Conservation (phyloP, 2,329 filamentous ascomycete genomes). For the Clonostachys solani region DNA sequence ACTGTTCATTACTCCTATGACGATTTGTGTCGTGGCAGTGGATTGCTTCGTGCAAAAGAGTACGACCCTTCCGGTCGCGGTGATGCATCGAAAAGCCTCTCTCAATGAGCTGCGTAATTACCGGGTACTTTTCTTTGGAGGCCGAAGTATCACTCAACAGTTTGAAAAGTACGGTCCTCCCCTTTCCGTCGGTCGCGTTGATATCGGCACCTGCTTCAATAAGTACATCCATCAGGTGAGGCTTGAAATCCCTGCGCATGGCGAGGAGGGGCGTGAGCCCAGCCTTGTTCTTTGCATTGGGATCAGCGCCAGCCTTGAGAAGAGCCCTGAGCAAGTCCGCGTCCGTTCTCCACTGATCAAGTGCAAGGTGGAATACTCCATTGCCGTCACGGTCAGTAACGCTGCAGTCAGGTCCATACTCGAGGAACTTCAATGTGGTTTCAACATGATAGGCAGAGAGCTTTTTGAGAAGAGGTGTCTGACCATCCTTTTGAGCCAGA, state of each 20-base stretch:
- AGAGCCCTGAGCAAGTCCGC: neutral
- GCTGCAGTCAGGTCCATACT: neutral
- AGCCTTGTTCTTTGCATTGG: neutral
- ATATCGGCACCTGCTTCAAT: neutral
- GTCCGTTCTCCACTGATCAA: neutral
- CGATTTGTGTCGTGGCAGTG: neutral
- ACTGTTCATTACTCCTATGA: neutral
- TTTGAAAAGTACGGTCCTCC: neutral
- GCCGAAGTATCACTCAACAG: no score
- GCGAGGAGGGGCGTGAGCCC: neutral
- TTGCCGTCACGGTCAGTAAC: neutral
- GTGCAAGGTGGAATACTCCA: neutral
- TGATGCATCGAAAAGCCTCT: conserved; percentile 1
- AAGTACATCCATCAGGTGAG: neutral
- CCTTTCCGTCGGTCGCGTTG: neutral
- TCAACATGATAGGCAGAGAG: neutral
- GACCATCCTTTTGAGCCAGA: neutral
- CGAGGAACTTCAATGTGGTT: neutral
- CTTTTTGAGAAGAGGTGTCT: neutral
- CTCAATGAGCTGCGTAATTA: neutral
- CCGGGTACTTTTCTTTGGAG: neutral
- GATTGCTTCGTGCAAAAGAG: neutral
- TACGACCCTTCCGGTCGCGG: neutral
- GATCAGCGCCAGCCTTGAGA: neutral
- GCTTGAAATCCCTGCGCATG: neutral